Evolutionary conservation across 2,329 filamentous ascomycete genomes (phyloP).

Genomic region (Fusarium veterinarium): DNA sequence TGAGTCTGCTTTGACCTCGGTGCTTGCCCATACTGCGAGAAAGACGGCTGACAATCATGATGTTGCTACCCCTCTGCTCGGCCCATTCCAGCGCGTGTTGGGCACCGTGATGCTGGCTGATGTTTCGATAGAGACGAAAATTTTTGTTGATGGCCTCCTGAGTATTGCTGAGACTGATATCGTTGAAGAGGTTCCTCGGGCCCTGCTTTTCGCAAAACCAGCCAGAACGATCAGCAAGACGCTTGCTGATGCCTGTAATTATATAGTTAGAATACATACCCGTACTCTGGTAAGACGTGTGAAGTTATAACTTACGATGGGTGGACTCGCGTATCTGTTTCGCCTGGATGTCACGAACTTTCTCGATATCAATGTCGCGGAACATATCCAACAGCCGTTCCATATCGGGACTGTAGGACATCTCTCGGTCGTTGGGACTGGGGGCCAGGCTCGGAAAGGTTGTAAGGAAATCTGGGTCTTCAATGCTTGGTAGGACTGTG

Average conservation of each 20-base stretch:
- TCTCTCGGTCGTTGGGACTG: not conserved
- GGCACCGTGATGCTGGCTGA: not conserved
- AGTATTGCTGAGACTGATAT: not conserved
- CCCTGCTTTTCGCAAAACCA: slow-evolving; percentile 2
- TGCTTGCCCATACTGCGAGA: not conserved
- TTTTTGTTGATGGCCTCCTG: not conserved
- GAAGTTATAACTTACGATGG: not conserved
- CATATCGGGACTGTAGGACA: not conserved
- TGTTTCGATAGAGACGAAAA: slow-evolving; percentile 4
- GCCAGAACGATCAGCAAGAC: not conserved
- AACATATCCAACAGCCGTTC: not conserved
- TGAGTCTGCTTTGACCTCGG: not conserved
- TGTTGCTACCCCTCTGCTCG: not conserved
- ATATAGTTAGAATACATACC: not conserved
- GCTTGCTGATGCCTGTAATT: not conserved
- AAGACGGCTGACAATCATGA: slow-evolving; percentile 8
- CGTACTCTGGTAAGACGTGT: not conserved
- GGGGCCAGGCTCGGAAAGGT: not conserved
- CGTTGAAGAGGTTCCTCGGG: not conserved
- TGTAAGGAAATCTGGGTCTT: not conserved
- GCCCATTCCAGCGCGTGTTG: slow-evolving; percentile 9
- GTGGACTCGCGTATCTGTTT: not conserved
- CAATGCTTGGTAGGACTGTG: not conserved
- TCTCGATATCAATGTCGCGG: not conserved
- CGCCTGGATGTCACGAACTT: not conserved